A percentile compares a stretch with the other conserved stretches of the same genome.
Conservation (phyloP, 1,139 yeast species). For the Hemisphaericaspora lyxosophila region DNA sequence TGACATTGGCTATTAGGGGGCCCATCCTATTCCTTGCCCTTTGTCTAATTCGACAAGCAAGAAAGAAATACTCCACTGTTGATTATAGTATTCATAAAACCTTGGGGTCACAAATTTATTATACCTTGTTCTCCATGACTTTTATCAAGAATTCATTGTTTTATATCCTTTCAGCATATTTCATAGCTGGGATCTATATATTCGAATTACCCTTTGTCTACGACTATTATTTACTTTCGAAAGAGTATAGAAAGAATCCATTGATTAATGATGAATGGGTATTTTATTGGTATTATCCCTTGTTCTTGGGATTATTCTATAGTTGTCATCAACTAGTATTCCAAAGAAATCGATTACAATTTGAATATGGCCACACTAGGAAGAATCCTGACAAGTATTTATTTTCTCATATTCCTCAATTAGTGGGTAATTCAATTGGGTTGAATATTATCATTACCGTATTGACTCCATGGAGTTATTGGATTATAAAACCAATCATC, state of each 20-base stretch:
- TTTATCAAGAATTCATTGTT: slow-evolving; percentile 36
- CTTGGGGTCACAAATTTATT: slow-evolving; percentile 45
- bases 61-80: slow-evolving; percentile 53
- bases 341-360: slow-evolving; percentile 61
- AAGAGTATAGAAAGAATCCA: slow-evolving; percentile 53
- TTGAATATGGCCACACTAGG: slow-evolving; percentile 47
- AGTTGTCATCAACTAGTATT: slow-evolving; percentile 52
- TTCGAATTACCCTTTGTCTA: slow-evolving; percentile 28
- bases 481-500: slow-evolving; percentile 40
- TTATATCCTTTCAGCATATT: slow-evolving; percentile 39
- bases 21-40: slow-evolving; percentile 34
- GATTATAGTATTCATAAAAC: slow-evolving; percentile 52
- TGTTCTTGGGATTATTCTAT: slow-evolving; percentile 44
- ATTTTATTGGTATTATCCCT: slow-evolving; percentile 46
- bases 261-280: slow-evolving; percentile 63
- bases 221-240: slow-evolving; percentile 38
- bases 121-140: slow-evolving; percentile 44
- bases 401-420: slow-evolving; percentile 29
- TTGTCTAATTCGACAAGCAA: slow-evolving; percentile 43
- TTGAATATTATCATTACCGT: slow-evolving; percentile 31
- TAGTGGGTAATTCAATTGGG: slow-evolving; percentile 37
- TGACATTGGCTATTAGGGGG: slow-evolving; percentile 25
- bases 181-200: slow-evolving; percentile 29
- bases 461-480: slow-evolving; percentile 49
- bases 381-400: slow-evolving; percentile 41